Conservation (phyloP, 345 rosid genomes). For the Citrus trifoliata region DNA sequence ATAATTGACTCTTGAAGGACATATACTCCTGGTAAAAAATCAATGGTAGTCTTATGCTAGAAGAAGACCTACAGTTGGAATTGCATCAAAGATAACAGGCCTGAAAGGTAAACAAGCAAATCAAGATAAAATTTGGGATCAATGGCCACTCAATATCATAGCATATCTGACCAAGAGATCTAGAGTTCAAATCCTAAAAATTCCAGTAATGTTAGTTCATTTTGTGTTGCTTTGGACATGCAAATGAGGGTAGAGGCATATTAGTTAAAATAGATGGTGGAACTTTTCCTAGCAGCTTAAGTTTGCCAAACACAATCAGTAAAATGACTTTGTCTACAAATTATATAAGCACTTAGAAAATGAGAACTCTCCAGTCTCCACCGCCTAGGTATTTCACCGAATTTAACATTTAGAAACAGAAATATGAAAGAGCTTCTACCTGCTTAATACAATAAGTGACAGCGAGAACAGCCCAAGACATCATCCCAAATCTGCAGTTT, state of each 20-base stretch:
- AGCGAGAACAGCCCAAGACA: conserved; percentile 99
- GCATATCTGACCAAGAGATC: background rate
- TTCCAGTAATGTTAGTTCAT: background rate
- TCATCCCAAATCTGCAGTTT: conserved; percentile 98
- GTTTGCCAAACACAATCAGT: background rate
- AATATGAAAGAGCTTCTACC: conserved; percentile 37
- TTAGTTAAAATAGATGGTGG: background rate
- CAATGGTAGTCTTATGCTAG: background rate
- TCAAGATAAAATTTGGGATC: background rate
- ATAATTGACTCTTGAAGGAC: conserved; percentile 4
- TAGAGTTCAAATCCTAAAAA: background rate
- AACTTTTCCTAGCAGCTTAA: background rate
- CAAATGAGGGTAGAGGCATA: background rate
- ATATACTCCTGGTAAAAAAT: background rate
- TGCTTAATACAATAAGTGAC: conserved; percentile 98
- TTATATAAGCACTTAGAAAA: background rate
- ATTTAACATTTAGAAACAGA: background rate
- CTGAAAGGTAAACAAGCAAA: background rate
- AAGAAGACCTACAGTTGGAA: background rate
- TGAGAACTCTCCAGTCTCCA: background rate
- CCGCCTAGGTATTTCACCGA: background rate
- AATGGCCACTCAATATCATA: background rate
- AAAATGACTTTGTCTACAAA: background rate
- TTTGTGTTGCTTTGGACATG: background rate
- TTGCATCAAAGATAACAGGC: background rate